phyloP scores from a whole-genome alignment of 106 monocot species.

The Dioscorea zingiberensis region DNA sequence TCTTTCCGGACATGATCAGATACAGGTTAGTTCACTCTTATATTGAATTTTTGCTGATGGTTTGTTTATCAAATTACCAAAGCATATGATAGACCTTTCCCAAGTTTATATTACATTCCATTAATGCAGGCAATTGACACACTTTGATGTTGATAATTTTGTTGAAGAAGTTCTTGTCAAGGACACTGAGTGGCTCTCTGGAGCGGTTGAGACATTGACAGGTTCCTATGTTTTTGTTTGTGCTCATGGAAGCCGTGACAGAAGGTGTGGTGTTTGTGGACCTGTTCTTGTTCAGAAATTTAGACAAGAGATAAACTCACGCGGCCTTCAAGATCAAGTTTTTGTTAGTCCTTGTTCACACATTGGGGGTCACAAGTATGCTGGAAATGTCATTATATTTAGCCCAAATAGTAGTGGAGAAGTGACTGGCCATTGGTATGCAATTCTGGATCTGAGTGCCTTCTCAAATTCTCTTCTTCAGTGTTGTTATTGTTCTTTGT shows the following conservation, averaged over 20 bases:
- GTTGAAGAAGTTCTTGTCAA: constrained; percentile 92
- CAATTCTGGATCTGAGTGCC: too few species aligned
- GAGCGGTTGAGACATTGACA: constrained; percentile 35
- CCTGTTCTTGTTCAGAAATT: constrained; percentile 75
- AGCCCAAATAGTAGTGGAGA: constrained; percentile 39
- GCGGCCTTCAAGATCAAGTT: constrained; percentile 54
- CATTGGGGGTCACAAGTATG: constrained; percentile 96
- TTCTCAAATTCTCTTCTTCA: too few species aligned
- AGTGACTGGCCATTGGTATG: constrained; percentile 87
- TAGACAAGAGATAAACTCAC: constrained; percentile 64
- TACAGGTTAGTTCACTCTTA: constrained; percentile 11
- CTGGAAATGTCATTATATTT: constrained; percentile 93
- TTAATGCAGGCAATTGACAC: too few species aligned
- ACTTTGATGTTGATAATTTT: constrained; percentile 68
- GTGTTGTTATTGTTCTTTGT: too few species aligned
- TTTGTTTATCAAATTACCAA: constrained; percentile 1
- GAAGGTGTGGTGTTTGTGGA: constrained; percentile 87
- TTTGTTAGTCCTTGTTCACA: constrained; percentile 85
- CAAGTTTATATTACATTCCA: too few species aligned
- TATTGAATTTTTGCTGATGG: too few species aligned
- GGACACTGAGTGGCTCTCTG: constrained; percentile 69
- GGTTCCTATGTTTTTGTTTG: constrained; percentile 94
- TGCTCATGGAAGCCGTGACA: constrained; percentile 83
- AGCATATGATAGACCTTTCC: constrained; percentile 49
- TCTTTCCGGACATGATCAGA: constrained; percentile 24